Evolutionary conservation across 331 rosid genomes (phyloP), one percentile per base, ranked within the genome.

Genomic region (Acacia pycnantha): DNA sequence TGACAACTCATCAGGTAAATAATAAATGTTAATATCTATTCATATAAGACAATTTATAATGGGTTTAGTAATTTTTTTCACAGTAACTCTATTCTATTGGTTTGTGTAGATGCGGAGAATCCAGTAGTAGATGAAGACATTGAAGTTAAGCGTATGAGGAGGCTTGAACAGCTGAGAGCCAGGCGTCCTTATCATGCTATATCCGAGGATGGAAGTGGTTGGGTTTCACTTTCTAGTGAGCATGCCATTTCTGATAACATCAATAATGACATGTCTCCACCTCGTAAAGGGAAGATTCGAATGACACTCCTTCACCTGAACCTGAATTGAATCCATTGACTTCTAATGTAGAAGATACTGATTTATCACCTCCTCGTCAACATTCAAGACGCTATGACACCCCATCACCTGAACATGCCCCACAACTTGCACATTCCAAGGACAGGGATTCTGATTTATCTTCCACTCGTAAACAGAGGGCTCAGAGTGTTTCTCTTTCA

Each of bases 121-220:
- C 98, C 98, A 18, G 70, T 84, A 74, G 80, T 93, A 82, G 85
- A 93, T 73, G 99, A 90, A 82, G 98, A 93, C 78, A 86, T 95
- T 82, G 99, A 95, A 88, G 95, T 93, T 62, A 95, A 90, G 82
- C 86, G 97, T 70, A 90, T 93, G 98, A 93, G 84, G 82, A 87
- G 97, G 88, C 98, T 91, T 68, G 97, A 95, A 87, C 85, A 80
- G 65, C 79, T 92, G 54, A 89, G 86, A 87, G 97, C 97, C 16
- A 88, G 82, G 18, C 99, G 92, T 61, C 84, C 92, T 35, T 83
- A 81, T 83, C 84, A 92, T 88, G 88, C 90, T 65, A 88, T 95
- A 80, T 90, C 94, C 2, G 97, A 93, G 80, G 98, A 95, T 84
- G 99, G 99, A 62, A 95, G 99, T 85, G 99, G 99, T 85, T 95